Evolutionary conservation across 306 rosid species (phyloP).

Genomic region (Prunus persica): DNA sequence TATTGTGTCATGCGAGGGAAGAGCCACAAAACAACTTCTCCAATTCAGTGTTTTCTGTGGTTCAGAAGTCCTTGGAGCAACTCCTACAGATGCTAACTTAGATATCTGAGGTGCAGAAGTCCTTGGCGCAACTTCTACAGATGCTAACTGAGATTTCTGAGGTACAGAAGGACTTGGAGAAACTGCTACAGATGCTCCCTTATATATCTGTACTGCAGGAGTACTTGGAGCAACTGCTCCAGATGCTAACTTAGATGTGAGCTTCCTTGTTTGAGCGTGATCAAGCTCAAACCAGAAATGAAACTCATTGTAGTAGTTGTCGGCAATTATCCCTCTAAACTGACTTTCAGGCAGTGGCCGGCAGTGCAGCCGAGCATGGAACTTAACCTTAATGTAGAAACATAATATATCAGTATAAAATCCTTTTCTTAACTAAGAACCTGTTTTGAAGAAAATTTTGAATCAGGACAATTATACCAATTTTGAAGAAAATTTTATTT

Average conservation of each 20-base stretch:
- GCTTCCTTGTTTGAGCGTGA: conserved; percentile 57
- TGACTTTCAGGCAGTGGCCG: conserved; percentile 58
- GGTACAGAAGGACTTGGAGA: neutral
- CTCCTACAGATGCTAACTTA: neutral
- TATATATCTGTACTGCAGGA: conserved; percentile 13
- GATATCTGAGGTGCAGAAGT: conserved; percentile 16
- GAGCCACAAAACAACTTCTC: conserved; percentile 22
- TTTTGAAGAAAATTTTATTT: neutral
- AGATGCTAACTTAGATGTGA: conserved; percentile 48
- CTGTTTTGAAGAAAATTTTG: neutral
- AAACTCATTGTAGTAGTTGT: conserved; percentile 49
- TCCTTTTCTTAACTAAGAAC: neutral
- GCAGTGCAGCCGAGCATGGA: conserved; percentile 51
- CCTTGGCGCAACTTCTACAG: conserved; percentile 44
- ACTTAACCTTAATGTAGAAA: conserved; percentile 45
- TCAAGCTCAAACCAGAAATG: conserved; percentile 91
- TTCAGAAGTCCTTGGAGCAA: neutral
- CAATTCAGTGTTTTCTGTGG: conserved; percentile 25
- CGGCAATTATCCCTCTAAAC: conserved; percentile 48
- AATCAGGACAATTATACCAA: conserved; percentile 1
- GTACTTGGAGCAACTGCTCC: conserved; percentile 37
- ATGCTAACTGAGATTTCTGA: conserved; percentile 31
- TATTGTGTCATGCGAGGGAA: conserved; percentile 26
- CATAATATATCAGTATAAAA: conserved; percentile 10
- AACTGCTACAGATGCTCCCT: neutral